Percentiles rank a stretch among this genome's conserved stretches.
These are phyloP conservation scores for Trichoderma pleuroti DNA, from an alignment of 2,329 filamentous ascomycete species.

Conservation along the genomic window DNA sequence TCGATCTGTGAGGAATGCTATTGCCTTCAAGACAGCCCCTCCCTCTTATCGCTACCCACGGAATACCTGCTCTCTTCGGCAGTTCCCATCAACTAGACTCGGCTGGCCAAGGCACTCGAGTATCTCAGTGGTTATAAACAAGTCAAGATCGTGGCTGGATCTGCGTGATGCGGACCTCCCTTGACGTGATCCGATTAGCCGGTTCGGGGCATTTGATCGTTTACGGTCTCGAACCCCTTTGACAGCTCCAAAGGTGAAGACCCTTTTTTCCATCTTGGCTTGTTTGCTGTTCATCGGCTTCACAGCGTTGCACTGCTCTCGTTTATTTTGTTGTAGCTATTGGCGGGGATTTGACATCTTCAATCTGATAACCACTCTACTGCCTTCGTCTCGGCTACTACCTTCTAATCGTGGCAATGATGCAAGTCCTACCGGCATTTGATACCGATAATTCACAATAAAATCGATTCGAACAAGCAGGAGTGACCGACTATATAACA, in stretches of 20 bases:
- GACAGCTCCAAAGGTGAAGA: not conserved
- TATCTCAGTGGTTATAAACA: not conserved
- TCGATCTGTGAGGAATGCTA: not conserved
- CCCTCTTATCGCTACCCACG: not conserved
- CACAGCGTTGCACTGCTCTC: constrained; percentile 1
- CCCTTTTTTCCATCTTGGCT: not conserved
- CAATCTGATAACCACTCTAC: not conserved
- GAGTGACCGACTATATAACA: not conserved
- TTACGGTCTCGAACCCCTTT: not conserved
- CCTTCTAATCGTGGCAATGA: constrained; percentile 9
- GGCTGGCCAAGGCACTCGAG: not conserved
- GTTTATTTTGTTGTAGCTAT: not conserved
- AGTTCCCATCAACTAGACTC: not conserved
- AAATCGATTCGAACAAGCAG: not conserved
- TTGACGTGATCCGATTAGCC: constrained; percentile 3
- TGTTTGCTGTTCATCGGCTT: constrained; percentile 4
- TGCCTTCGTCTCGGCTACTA: not conserved
- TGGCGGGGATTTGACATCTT: not conserved
- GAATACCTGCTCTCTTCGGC: constrained; percentile 1
- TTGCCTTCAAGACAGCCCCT: not conserved
- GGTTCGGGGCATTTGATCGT: not conserved
- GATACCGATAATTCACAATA: not conserved
- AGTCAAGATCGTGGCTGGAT: not conserved
- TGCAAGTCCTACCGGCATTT: not conserved
- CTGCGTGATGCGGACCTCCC: not conserved